A percentile compares a stretch with the other conserved stretches of the same genome.
Conservation (phyloP, 2,329 filamentous ascomycete species). For the Chaetomiaceae sp. region DNA sequence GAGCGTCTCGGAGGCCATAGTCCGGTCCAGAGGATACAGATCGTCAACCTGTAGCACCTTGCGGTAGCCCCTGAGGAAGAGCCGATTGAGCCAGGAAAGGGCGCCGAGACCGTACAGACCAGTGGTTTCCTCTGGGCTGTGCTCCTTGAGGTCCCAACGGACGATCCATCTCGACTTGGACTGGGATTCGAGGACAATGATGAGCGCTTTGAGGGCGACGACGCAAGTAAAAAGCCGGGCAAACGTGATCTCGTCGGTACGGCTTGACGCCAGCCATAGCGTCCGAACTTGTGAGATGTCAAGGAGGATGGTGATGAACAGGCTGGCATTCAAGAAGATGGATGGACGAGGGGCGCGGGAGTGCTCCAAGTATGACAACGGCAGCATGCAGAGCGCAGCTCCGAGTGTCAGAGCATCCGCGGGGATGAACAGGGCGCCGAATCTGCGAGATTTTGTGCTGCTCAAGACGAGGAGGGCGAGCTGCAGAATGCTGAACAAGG, state of each 20-base stretch:
- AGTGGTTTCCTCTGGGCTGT: conserved; percentile 36
- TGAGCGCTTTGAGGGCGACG: conserved; percentile 33
- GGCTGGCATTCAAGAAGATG: conserved; percentile 37
- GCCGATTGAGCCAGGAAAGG: conserved; percentile 32
- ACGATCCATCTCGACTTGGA: conserved; percentile 37
- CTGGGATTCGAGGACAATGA: conserved; percentile 37
- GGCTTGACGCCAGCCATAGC: conserved; percentile 34
- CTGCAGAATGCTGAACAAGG: conserved; percentile 30
- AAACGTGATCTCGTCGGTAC: conserved; percentile 21
- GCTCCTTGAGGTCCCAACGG: conserved; percentile 35
- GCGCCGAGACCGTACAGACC: conserved; percentile 31
- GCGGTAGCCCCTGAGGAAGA: conserved; percentile 32
- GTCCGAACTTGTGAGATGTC: conserved; percentile 42
- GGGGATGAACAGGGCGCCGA: conserved; percentile 22
- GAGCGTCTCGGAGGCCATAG: conserved; percentile 24
- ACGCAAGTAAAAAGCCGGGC: conserved; percentile 35
- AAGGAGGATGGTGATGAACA: conserved; percentile 41
- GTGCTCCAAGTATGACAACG: conserved; percentile 33
- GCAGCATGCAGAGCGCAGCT: conserved; percentile 30
- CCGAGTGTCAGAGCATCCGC: conserved; percentile 25
- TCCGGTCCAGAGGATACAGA: conserved; percentile 29
- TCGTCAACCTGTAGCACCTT: conserved; percentile 32
- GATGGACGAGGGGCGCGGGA: conserved; percentile 38
- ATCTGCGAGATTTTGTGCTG: conserved; percentile 18
- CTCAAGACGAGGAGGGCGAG: conserved; percentile 33